Percentiles rank a stretch among this genome's conserved stretches.
Conservation (phyloP, 176 grass and related monocot species). For the Alopecurus myosuroides region DNA sequence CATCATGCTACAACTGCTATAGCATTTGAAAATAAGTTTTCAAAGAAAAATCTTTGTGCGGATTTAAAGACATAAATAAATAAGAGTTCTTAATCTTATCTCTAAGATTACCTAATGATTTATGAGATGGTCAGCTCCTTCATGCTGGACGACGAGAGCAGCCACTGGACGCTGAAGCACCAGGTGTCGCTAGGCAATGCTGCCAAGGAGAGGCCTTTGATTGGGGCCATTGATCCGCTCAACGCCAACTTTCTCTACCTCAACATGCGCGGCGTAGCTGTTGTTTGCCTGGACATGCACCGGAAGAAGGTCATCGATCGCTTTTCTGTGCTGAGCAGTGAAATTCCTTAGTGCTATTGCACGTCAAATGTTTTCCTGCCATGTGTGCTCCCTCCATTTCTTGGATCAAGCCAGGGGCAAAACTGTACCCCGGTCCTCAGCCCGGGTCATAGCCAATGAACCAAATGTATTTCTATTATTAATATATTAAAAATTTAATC, state of each 20-base stretch:
- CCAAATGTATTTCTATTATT: background rate
- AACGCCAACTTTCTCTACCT: slow-evolving; percentile 8
- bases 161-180: slow-evolving; percentile 20
- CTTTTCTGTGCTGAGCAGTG: background rate
- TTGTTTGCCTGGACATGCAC: slow-evolving; percentile 16
- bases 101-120: too few species aligned
- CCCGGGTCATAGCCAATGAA: too few species aligned
- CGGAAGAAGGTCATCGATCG: background rate
- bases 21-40: too few species aligned
- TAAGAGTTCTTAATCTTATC: too few species aligned
- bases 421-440: too few species aligned
- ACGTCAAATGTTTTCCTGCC: background rate
- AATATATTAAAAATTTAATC: too few species aligned
- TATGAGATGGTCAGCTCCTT: background rate
- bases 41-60: too few species aligned
- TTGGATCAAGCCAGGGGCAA: background rate
- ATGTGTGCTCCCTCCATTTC: slow-evolving; percentile 13
- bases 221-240: background rate
- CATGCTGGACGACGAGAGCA: background rate
- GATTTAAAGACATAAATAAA: too few species aligned
- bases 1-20: too few species aligned
- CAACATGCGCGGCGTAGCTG: background rate
- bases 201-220: background rate
- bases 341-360: background rate
- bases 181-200: background rate